Base-by-base conservation (phyloP, 2,329 filamentous ascomycete genomes). In the Colletotrichum tropicicola region DNA sequence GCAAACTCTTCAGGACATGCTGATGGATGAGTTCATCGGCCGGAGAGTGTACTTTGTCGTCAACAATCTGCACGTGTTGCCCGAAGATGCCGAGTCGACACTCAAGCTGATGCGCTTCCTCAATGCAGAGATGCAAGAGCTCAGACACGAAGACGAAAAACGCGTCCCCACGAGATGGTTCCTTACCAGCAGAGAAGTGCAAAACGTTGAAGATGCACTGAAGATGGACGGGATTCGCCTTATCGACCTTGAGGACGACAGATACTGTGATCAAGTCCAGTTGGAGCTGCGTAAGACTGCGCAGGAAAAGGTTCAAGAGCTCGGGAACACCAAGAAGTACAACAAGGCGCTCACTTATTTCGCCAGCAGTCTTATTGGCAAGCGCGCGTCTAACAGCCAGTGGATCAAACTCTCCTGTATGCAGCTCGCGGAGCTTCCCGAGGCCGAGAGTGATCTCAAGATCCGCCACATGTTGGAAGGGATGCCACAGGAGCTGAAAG, bases 391-490 rank as follows among this genome's bases (percentile, higher is more conserved):
- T 7, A 81, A 79, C 51, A 80, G 77, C 0, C 78, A 80, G 27
- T 81, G 79, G 79, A 80, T 81, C 27, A 79, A 81, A 25, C 80
- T 81, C 3, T 78, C 79, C 1, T 79, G 76, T 30, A 74, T 80
- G 52, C 78, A 80, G 21, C 74, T 81, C 1, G 71, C 76, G n/a
- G 77, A 79, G 17, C 70, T 81, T 4, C 75, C 78, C 2, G 71
- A 74, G 7, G 71, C 73, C 2, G 72, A 77, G 13, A 77, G 73
- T n/a, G 78, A 81, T 15, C 69, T 81, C 2, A 73, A 72, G 45
- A 78, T 81, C 30, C 76, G 79, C 7, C 73, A 73, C 8, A 68
- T 78, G 7, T 70, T 81, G 3, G 79, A 81, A 45, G 74, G 70
- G 1, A 75, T 79, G 44, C 79, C 79, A 0, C 77, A 81, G 55